phyloP scores from a whole-genome alignment of 257 asterid species.

The Solanum commersonii region DNA sequence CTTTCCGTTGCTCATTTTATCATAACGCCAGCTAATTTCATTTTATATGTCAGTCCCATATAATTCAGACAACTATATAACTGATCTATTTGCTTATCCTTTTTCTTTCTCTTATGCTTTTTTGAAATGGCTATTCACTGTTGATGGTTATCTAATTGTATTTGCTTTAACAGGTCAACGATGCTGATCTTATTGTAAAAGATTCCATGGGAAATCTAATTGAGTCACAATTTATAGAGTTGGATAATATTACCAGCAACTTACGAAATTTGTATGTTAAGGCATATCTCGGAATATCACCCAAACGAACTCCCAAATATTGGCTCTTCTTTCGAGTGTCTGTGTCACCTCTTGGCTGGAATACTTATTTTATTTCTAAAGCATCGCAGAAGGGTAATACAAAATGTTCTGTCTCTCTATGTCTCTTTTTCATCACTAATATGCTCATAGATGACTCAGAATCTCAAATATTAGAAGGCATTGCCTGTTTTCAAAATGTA shows the following conservation, averaged over 20 bases:
- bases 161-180: conserved; percentile 44
- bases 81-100: background rate
- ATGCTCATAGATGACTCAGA: background rate
- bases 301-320: conserved; percentile 38
- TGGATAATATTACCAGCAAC: conserved; percentile 47
- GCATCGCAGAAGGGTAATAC: conserved; percentile 31
- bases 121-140: too few species aligned
- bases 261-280: conserved; percentile 52
- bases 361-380: conserved; percentile 56
- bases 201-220: conserved; percentile 46
- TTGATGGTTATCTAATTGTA: background rate
- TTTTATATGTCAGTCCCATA: background rate
- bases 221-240: conserved; percentile 48
- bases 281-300: conserved; percentile 63
- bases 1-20: background rate
- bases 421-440: background rate
- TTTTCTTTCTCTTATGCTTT: background rate
- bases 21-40: background rate
- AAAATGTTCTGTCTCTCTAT: background rate
- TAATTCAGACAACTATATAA: background rate
- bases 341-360: conserved; percentile 72
- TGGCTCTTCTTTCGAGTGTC: conserved; percentile 65
- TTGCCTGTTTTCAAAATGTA: background rate
- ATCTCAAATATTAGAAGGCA: background rate
- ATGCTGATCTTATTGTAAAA: conserved; percentile 43